Conservation (phyloP, 371 early-diverging fungal species). For the Chytridiales sp. region DNA sequence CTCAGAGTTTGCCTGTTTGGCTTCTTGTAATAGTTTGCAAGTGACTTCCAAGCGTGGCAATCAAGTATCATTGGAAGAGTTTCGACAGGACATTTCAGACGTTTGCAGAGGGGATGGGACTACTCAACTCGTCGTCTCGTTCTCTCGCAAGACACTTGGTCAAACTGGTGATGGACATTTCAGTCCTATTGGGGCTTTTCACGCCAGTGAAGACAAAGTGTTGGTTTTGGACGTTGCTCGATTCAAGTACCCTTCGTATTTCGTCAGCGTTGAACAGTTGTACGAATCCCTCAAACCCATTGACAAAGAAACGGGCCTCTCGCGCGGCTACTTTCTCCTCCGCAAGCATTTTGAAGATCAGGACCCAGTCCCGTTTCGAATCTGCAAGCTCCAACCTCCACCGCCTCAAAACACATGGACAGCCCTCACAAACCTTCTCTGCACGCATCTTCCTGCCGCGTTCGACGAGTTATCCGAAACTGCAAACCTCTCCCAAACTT, state of each 20-base stretch:
- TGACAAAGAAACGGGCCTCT: conserved; percentile 74
- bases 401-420: too few species aligned
- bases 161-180: conserved; percentile 93
- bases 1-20: conserved; percentile 83
- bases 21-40: conserved; percentile 75
- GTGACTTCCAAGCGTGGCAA: conserved; percentile 72
- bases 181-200: conserved; percentile 43
- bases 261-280: conserved; percentile 48
- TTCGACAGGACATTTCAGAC: conserved; percentile 67
- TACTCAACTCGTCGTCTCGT: conserved; percentile 85
- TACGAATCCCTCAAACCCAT: conserved; percentile 76
- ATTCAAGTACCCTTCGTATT: conserved; percentile 83
- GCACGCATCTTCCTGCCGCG: too few species aligned
- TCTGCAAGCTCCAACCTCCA: too few species aligned
- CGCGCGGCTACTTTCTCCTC: conserved; percentile 84
- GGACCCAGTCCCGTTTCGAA: too few species aligned
- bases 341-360: too few species aligned
- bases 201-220: conserved; percentile 60
- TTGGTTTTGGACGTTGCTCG: conserved; percentile 80
- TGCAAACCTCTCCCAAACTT: too few species aligned
- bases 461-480: too few species aligned
- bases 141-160: conserved; percentile 71
- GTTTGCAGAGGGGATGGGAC: conserved; percentile 65
- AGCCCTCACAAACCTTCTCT: too few species aligned
- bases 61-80: conserved; percentile 69